These are phyloP conservation scores for Golubevia sp. DNA, from an alignment of 1,284 basidiomycete species.

Conservation along the genomic window DNA sequence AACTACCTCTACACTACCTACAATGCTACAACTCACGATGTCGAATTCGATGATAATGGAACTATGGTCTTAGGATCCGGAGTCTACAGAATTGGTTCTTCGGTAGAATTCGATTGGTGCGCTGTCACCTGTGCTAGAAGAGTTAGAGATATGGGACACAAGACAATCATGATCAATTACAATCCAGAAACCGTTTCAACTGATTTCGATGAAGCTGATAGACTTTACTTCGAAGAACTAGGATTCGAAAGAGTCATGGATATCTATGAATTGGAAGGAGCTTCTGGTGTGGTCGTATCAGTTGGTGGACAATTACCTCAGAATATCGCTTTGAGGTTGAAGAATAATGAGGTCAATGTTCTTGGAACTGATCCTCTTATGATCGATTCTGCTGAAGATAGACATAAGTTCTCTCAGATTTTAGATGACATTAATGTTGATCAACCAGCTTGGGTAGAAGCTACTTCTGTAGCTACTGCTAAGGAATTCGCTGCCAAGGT, in stretches of 20 bases:
- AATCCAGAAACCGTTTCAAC: constrained; percentile 99
- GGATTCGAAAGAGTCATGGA: constrained; percentile 99
- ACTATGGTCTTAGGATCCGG: constrained; percentile 99
- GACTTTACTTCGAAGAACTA: constrained; percentile 97
- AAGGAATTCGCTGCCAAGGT: constrained; percentile 89
- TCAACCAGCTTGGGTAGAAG: constrained; percentile 95
- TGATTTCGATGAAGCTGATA: constrained; percentile 98
- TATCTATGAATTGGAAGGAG: constrained; percentile 94
- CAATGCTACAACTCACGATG: constrained; percentile 94
- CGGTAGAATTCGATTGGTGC: constrained; percentile 99
- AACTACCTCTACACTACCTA: constrained; percentile 99
- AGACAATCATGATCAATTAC: constrained; percentile 99
- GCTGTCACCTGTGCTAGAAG: constrained; percentile 95
- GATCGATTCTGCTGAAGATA: constrained; percentile 97
- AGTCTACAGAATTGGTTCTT: constrained; percentile 96
- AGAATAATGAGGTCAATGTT: constrained; percentile 86
- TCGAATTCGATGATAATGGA: constrained; percentile 93
- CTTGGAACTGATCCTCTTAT: constrained; percentile 92
- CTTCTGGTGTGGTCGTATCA: constrained; percentile 91
- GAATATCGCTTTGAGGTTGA: constrained; percentile 95
- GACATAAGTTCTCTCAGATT: constrained; percentile 97
- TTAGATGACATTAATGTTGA: constrained; percentile 94
- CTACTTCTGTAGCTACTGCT: constrained; percentile 83
- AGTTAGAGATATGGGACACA: constrained; percentile 86
- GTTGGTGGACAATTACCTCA: constrained; percentile 85